A percentile compares a stretch with the other conserved stretches of the same genome.
phyloP scores from a whole-genome alignment of 805 yeast genomes.

The Grigorovia humatica region DNA sequence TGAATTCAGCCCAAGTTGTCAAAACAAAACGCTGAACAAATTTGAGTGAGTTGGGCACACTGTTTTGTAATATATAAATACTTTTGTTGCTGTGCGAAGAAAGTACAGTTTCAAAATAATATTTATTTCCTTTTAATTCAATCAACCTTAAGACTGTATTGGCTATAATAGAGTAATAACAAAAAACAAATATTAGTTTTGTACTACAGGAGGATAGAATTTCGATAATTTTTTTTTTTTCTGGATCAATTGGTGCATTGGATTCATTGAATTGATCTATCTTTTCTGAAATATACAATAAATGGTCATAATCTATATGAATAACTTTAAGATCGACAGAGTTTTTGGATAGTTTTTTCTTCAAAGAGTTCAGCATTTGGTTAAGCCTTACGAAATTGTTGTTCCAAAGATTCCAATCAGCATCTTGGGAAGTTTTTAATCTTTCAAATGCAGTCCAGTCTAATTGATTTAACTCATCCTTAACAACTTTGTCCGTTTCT shows the following conservation, averaged over 20 bases:
- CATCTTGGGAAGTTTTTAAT: neutral
- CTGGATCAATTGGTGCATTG: neutral
- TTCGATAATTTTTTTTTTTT: neutral
- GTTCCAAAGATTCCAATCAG: neutral
- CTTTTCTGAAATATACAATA: neutral
- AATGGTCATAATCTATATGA: neutral
- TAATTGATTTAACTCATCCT: neutral
- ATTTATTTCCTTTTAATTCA: constrained; percentile 11
- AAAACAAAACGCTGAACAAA: too few relatives aligned
- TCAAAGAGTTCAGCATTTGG: neutral
- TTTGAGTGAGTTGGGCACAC: neutral
- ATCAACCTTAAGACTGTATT: constrained; percentile 13
- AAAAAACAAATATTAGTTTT: constrained; percentile 5
- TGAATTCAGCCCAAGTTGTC: too few relatives aligned
- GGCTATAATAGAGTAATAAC: constrained; percentile 15
- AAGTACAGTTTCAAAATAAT: constrained; percentile 12
- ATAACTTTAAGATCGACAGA: neutral
- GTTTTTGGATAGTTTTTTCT: neutral
- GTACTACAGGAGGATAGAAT: constrained; percentile 10
- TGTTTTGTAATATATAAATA: constrained; percentile 16
- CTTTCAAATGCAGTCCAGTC: neutral
- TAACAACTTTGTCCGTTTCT: neutral
- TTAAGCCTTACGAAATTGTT: neutral
- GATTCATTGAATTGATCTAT: neutral
- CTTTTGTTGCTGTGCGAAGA: constrained; percentile 12